Percentiles rank a stretch among this genome's conserved stretches.
These are phyloP conservation scores for Didymella segeticola DNA, from an alignment of 2,329 filamentous ascomycete genomes.

Conservation along the genomic window DNA sequence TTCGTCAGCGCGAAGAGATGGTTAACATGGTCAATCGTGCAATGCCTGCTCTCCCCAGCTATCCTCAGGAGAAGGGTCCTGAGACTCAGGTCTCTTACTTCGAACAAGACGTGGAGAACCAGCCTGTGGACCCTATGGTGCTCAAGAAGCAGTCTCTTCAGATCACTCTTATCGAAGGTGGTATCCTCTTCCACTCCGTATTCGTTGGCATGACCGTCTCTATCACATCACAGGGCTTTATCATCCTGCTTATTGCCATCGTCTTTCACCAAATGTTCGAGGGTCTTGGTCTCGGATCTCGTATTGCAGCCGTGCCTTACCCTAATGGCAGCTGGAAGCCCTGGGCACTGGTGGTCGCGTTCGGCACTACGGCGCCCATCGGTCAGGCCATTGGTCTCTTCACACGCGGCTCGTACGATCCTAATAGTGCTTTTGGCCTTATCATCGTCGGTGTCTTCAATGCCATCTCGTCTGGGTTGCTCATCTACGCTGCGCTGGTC, in stretches of 20 bases:
- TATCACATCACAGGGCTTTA: conserved; percentile 64
- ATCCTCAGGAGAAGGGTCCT: conserved; percentile 33
- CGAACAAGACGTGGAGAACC: conserved; percentile 43
- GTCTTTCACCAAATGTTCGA: conserved; percentile 71
- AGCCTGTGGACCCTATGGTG: conserved; percentile 47
- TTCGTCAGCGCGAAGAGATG: conserved; percentile 67
- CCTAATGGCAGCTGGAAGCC: conserved; percentile 63
- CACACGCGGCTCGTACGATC: conserved; percentile 65
- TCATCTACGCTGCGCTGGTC: conserved; percentile 69
- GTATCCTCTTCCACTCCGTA: conserved; percentile 69
- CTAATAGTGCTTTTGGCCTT: conserved; percentile 67
- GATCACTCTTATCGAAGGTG: conserved; percentile 61
- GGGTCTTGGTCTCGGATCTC: conserved; percentile 67
- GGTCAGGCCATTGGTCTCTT: conserved; percentile 69
- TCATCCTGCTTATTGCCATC: conserved; percentile 64
- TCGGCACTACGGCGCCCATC: conserved; percentile 69
- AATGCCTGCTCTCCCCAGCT: conserved; percentile 41
- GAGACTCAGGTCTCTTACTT: conserved; percentile 42
- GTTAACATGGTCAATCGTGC: conserved; percentile 59
- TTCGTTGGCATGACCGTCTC: conserved; percentile 69
- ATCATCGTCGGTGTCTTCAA: conserved; percentile 72
- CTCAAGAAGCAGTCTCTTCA: conserved; percentile 49
- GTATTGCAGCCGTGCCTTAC: conserved; percentile 66
- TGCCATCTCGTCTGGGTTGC: conserved; percentile 67
- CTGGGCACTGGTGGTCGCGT: conserved; percentile 68